Evolutionary conservation across 2,329 filamentous ascomycete genomes (phyloP), one percentile per base, ranked within the genome.

Genomic region (Verticillium alfalfae): DNA sequence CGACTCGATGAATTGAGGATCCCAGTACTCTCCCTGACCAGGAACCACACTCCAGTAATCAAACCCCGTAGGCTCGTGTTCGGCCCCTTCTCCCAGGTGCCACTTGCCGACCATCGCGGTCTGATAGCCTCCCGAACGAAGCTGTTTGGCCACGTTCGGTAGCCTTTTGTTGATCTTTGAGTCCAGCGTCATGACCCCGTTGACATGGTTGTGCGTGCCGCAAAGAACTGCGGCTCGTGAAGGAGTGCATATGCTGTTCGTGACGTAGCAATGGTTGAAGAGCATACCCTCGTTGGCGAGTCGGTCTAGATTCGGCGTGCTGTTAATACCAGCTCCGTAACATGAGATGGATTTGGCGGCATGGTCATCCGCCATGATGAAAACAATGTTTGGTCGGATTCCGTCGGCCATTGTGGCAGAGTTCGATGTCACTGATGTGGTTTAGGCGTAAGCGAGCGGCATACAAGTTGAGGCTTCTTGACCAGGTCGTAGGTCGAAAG

Each of bases 81-180:
- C 69, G 2, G 65, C 62, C 0, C 79, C 80, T 64, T 84, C 81
- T 3, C 81, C 81, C 15, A 84, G 68, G 65, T 83, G 81, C 81
- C 81, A 84, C 66, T 84, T 84, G 0, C 81, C 81, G 0, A 82
- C 70, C 79, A 84, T 84, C 8, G 78, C 81, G 0, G 81, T 84
- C 56, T 76, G 75, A 62, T 84, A 84, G 0, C 77, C 77, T 34
- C 76, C 77, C 0, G 74, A 70, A 1, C 77, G 75, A 0, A 84
- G 70, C 26, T 78, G 74, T 64, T 84, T 84, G 2, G 81, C 81
- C 3, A 84, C 79, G 36, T 83, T 84, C 9, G 81, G 81, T 3
- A 80, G 60, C 15, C 74, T 71, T 41, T 78, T 81, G 69, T 83
- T 81, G 69, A 84, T 81, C 60, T 78, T 77, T 65, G 68, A 72